Percentiles rank a stretch among this genome's conserved stretches.
These are phyloP conservation scores for Primulina huaijiensis DNA, from an alignment of 257 asterid genomes.

Conservation along the genomic window DNA sequence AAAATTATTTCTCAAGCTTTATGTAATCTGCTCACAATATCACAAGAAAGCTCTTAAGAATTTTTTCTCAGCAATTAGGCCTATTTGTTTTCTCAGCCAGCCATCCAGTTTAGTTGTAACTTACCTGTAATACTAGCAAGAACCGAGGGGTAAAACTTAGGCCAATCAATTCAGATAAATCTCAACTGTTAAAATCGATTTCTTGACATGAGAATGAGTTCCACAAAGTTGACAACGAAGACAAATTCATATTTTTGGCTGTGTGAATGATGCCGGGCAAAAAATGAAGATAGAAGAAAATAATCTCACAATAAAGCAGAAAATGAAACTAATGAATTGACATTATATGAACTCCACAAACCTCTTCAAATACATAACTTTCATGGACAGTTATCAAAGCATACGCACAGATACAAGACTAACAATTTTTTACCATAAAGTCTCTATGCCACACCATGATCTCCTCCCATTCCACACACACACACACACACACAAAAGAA, in stretches of 20 bases:
- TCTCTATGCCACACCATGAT: background rate
- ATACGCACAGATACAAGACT: background rate
- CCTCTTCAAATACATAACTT: background rate
- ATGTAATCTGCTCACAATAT: background rate
- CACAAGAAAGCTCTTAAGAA: background rate
- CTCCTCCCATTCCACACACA: slow-evolving; percentile 5
- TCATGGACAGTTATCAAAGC: background rate
- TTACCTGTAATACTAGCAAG: background rate
- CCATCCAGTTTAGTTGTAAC: background rate
- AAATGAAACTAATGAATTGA: background rate
- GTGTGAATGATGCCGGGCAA: background rate
- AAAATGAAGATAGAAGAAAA: background rate
- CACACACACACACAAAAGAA: background rate
- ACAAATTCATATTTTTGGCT: slow-evolving; percentile 3
- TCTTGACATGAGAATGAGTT: slow-evolving; percentile 6
- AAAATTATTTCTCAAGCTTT: background rate
- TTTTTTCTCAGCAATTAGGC: background rate
- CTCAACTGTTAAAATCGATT: background rate
- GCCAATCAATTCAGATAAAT: background rate
- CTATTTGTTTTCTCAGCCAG: background rate
- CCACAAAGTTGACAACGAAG: background rate
- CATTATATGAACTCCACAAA: background rate
- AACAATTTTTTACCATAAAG: slow-evolving; percentile 16
- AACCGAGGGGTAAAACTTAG: background rate
- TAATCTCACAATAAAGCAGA: background rate